Percentiles rank a stretch among this genome's conserved stretches.
Conservation (phyloP, 2,329 filamentous ascomycete species). For the Ascochyta viciae-villosae region DNA sequence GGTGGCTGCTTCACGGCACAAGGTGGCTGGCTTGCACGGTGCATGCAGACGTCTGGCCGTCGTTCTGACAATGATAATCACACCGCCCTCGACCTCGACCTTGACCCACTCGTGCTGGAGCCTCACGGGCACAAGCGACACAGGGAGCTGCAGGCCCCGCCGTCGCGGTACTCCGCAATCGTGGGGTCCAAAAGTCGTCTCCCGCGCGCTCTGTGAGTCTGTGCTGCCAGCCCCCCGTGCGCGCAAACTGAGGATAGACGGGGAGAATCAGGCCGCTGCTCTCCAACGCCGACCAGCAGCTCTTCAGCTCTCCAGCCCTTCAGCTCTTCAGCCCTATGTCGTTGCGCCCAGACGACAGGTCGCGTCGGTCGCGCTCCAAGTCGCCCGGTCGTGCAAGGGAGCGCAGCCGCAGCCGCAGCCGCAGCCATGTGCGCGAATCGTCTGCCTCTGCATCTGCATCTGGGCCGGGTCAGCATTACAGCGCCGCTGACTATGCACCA, state of each 20-base stretch:
- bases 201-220: background rate
- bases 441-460: background rate
- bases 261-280: background rate
- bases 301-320: background rate
- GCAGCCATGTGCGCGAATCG: slow-evolving; percentile 24
- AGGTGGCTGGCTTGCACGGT: too few relatives aligned
- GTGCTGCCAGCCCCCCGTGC: slow-evolving; percentile 9
- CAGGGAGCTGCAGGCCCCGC: slow-evolving; percentile 4
- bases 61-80: background rate
- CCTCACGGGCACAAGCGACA: slow-evolving; percentile 20
- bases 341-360: slow-evolving; percentile 51
- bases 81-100: slow-evolving; percentile 15
- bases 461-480: slow-evolving; percentile 19
- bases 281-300: background rate
- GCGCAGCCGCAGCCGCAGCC: slow-evolving; percentile 39
- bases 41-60: too few relatives aligned
- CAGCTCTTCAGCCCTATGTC: slow-evolving; percentile 38
- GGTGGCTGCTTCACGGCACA: too few relatives aligned
- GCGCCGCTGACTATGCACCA: slow-evolving; percentile 11
- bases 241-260: background rate
- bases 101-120: slow-evolving; percentile 12
- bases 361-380: slow-evolving; percentile 50
- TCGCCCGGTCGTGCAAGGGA: slow-evolving; percentile 49
- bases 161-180: slow-evolving; percentile 1
- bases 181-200: slow-evolving; percentile 3